These are phyloP conservation scores for Cichorium intybus DNA, from an alignment of 140 eudicot species.

Conservation along the genomic window DNA sequence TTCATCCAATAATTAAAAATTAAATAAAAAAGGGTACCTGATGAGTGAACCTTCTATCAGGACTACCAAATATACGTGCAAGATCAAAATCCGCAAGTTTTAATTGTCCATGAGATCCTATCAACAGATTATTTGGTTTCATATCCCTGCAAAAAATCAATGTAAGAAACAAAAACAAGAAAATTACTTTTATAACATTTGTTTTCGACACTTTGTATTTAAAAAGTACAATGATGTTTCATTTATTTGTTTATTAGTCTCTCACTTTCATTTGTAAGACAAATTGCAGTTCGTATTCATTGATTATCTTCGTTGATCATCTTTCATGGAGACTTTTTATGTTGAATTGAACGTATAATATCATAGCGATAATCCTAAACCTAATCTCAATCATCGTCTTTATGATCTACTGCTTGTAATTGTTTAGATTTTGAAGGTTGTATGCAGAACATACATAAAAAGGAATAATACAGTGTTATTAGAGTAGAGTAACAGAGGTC, in stretches of 20 bases:
- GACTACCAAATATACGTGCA: constrained; percentile 97
- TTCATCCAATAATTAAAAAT: too few relatives aligned
- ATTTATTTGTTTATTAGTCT: too few relatives aligned
- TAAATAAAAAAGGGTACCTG: constrained; percentile 47
- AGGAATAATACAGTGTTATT: not conserved
- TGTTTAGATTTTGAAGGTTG: not conserved
- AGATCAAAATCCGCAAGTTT: constrained; percentile 97
- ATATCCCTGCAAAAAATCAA: constrained; percentile 65
- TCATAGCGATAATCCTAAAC: not conserved
- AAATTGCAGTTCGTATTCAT: not conserved
- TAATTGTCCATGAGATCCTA: constrained; percentile 87
- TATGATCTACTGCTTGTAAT: not conserved
- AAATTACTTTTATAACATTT: not conserved
- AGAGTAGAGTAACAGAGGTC: not conserved
- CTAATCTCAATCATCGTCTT: not conserved
- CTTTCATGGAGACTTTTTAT: not conserved
- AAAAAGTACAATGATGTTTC: too few relatives aligned
- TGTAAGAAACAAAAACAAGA: too few relatives aligned
- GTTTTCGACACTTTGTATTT: too few relatives aligned
- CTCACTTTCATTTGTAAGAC: not conserved
- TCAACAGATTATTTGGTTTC: constrained; percentile 96
- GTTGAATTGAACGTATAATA: not conserved
- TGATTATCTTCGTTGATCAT: not conserved
- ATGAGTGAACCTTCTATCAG: constrained; percentile 94
- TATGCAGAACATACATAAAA: not conserved